A percentile compares a stretch with the other conserved stretches of the same genome.
Evolutionary conservation across 2,329 filamentous ascomycete species (phyloP).

Genomic region (Bipolaris zeicola): DNA sequence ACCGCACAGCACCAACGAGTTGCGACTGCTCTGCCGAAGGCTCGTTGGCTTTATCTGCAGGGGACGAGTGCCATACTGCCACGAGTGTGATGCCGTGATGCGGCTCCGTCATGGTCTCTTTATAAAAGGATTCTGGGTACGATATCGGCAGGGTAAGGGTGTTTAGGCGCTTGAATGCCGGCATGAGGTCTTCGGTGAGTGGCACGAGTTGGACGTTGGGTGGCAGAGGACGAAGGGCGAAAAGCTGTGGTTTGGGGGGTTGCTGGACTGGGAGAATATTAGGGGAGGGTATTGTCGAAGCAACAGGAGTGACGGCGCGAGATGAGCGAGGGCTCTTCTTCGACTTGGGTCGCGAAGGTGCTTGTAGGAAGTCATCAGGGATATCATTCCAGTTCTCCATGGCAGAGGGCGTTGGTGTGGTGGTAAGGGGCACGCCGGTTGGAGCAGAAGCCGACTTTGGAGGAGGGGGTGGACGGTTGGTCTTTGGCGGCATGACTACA

Average conservation of each 20-base stretch:
- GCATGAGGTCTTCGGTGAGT: slow-evolving; percentile 60
- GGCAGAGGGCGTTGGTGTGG: slow-evolving; percentile 18
- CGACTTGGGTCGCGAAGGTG: slow-evolving; percentile 28
- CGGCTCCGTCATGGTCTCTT: slow-evolving; percentile 62
- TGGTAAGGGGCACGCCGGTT: slow-evolving; percentile 21
- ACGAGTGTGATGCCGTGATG: slow-evolving; percentile 62
- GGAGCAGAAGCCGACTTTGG: slow-evolving; percentile 28
- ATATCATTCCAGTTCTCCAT: slow-evolving; percentile 41
- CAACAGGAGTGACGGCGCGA: slow-evolving; percentile 22
- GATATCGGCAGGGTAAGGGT: slow-evolving; percentile 64
- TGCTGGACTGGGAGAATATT: slow-evolving; percentile 12
- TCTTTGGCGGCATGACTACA: slow-evolving; percentile 1
- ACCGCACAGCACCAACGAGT: slow-evolving; percentile 56
- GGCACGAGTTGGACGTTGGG: slow-evolving; percentile 60
- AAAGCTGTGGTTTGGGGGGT: slow-evolving; percentile 22
- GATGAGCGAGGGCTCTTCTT: slow-evolving; percentile 36
- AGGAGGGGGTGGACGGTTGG: slow-evolving; percentile 24
- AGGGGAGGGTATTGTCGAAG: slow-evolving; percentile 26
- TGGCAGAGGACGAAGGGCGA: slow-evolving; percentile 45
- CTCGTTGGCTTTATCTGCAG: not conserved
- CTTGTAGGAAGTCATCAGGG: slow-evolving; percentile 34
- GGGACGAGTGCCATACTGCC: slow-evolving; percentile 58
- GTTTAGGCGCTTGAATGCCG: slow-evolving; percentile 63
- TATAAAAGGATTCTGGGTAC: slow-evolving; percentile 66
- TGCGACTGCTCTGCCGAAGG: slow-evolving; percentile 34